Evolutionary conservation across 2,329 filamentous ascomycete species (phyloP), one percentile per base, ranked within the genome.

Genomic region (Penicillium rolfsii): DNA sequence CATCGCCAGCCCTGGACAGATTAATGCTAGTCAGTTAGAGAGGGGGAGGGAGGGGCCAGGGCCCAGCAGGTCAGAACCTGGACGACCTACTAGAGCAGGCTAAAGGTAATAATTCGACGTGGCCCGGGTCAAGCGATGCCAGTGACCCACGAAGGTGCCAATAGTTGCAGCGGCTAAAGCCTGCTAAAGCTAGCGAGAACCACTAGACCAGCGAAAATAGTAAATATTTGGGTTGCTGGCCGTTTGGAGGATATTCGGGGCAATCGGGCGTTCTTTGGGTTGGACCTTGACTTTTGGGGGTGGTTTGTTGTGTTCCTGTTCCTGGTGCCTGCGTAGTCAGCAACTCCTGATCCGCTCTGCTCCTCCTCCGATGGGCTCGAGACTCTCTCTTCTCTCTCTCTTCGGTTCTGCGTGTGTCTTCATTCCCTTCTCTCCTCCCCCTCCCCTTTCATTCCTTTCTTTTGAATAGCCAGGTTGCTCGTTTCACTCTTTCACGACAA

Each of bases 401-500:
- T 68, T 62, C 66, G 67, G 61, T 54, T 59, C 54, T 53, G 46
- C 59, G 57, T 61, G 58, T 63, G 55, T 61, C 48, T 63, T 61
- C 52, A 55, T 70, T 64, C 60, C 68, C 61, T 69, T 67, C 50
- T 53, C 50, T 66, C 63, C 67, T 36, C 12, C 69, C 62, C 66
- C 66, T 67, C 66, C 66, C 61, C 62, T 63, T 70, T 69, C 62
- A 63, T 70, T 69, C 67, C 70, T 75, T 70, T 71, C 69, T 72
- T 70, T 69, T 73, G 28, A 46, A 30, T 33, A 67, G 71, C 68
- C 73, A 71, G 74, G 75, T 77, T 69, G 75, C 68, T 77, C 77
- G 80, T 81, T 81, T 78, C 80, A 82, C 80, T 83, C 81, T 73
- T 83, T 83, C 74, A 81, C 79, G 80, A 79, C 78, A 74, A 72